phyloP scores from a whole-genome alignment of 371 early-diverging fungal species.

The Apophysomyces variabilis region DNA sequence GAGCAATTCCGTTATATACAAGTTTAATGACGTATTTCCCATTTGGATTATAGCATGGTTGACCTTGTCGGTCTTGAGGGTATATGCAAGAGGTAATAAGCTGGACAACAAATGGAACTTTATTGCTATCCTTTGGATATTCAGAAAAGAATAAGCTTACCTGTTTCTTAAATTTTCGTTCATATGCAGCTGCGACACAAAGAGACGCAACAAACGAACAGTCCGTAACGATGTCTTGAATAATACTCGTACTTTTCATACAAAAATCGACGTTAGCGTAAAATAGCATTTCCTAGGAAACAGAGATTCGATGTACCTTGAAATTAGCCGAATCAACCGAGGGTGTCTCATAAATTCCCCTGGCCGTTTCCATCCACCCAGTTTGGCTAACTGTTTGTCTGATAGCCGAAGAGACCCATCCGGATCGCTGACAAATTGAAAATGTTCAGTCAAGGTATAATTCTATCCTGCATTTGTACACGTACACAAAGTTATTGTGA shows the following conservation, averaged over 20 bases:
- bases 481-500: conserved; percentile 42
- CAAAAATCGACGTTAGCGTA: no score
- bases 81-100: conserved; percentile 86
- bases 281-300: not conserved
- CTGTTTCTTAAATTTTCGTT: conserved; percentile 73
- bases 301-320: conserved; percentile 46
- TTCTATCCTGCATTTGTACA: not conserved
- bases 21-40: conserved; percentile 90
- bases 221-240: conserved; percentile 90
- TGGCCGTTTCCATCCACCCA: conserved; percentile 86
- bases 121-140: not conserved
- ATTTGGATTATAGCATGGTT: conserved; percentile 82
- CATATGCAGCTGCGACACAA: conserved; percentile 87
- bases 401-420: conserved; percentile 83
- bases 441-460: not conserved
- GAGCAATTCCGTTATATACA: conserved; percentile 82
- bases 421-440: conserved; percentile 52
- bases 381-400: conserved; percentile 69
- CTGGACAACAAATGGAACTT: conserved; percentile 28
- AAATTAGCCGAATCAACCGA: conserved; percentile 66
- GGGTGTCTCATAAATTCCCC: conserved; percentile 72
- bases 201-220: conserved; percentile 94
- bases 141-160: conserved; percentile 27
- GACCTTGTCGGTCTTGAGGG: conserved; percentile 77
- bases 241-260: conserved; percentile 48